phyloP scores from a whole-genome alignment of 352 stramenopile genomes.

The Pythium chondricola region DNA sequence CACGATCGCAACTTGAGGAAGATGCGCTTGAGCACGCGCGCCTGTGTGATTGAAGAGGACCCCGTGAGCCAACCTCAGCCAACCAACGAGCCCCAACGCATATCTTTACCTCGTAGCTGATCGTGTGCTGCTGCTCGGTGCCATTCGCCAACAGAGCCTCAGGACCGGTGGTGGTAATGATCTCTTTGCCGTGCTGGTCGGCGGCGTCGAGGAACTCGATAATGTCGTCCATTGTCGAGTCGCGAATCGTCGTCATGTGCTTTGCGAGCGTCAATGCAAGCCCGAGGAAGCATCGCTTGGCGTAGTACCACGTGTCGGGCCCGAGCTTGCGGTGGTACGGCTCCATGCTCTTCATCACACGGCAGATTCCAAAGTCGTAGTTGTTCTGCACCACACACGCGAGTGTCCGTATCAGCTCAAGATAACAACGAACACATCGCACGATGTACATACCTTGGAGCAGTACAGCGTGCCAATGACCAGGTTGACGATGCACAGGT shows the following conservation, averaged over 20 bases:
- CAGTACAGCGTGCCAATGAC: conserved; percentile 98
- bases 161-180: conserved; percentile 76
- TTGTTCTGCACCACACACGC: conserved; percentile 65
- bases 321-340: conserved; percentile 95
- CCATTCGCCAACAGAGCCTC: conserved; percentile 23
- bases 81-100: no score
- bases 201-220: conserved; percentile 90
- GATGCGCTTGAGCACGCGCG: conserved; percentile 90
- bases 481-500: conserved; percentile 97
- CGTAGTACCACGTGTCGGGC: conserved; percentile 95
- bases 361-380: conserved; percentile 95
- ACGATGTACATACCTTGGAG: conserved; percentile 64
- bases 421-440: neutral
- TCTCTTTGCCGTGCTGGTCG: conserved; percentile 89
- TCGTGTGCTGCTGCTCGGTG: conserved; percentile 67
- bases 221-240: conserved; percentile 93
- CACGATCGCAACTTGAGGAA: conserved; percentile 88
- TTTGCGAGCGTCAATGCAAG: conserved; percentile 92
- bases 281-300: conserved; percentile 93
- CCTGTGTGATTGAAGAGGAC: conserved; percentile 40
- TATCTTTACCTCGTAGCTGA: conserved; percentile 84
- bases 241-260: conserved; percentile 93
- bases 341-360: conserved; percentile 94
- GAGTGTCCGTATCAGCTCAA: neutral
- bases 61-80: no score